phyloP scores from a whole-genome alignment of 305 asterid species.

The Fraxinus paxiana region DNA sequence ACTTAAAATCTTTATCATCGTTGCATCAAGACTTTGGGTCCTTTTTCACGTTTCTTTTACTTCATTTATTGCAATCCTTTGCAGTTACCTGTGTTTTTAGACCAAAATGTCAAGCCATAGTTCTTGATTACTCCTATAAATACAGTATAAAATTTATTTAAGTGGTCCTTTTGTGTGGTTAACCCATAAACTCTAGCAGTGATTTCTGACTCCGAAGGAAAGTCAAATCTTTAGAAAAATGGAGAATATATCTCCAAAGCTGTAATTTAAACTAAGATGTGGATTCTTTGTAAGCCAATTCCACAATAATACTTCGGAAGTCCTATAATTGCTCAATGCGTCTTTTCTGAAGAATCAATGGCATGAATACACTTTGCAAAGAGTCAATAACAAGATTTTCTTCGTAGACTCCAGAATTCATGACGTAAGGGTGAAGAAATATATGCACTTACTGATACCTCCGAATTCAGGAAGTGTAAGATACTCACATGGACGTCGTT shows the following conservation, averaged over 20 bases:
- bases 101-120: background rate
- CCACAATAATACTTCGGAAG: background rate
- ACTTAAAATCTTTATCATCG: background rate
- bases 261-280: background rate
- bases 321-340: background rate
- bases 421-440: background rate
- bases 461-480: constrained; percentile 11
- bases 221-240: background rate
- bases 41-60: background rate
- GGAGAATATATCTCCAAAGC: background rate
- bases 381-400: background rate
- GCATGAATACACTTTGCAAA: background rate
- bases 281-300: background rate
- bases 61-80: background rate
- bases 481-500: constrained; percentile 63
- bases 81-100: background rate
- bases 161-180: background rate
- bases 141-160: background rate
- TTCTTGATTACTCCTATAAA: background rate
- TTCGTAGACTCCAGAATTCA: background rate
- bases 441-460: background rate
- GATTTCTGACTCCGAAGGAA: background rate
- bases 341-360: background rate
- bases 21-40: background rate
- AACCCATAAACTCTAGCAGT: background rate